A percentile compares a stretch with the other conserved stretches of the same genome.
phyloP scores from a whole-genome alignment of 768 basidiomycete species.

The Serendipita vermifera region DNA sequence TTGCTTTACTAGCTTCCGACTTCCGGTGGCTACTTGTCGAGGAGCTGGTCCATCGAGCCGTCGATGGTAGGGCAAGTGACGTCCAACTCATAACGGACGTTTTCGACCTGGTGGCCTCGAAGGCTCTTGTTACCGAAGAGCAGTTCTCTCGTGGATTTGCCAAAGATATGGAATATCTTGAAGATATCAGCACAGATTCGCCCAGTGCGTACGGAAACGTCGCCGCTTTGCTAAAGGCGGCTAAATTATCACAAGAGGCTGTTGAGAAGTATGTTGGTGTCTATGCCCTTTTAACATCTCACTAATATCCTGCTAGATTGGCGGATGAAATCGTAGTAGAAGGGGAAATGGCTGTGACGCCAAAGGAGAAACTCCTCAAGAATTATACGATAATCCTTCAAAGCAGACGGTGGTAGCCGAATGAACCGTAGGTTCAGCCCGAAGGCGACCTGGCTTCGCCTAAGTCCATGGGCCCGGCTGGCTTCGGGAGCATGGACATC shows the following conservation, averaged over 20 bases:
- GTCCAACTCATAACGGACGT: constrained; percentile 65
- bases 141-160: constrained; percentile 65
- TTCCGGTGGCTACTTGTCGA: constrained; percentile 58
- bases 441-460: too few species aligned
- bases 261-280: constrained; percentile 26
- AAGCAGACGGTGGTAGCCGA: too few species aligned
- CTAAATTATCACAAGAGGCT: constrained; percentile 41
- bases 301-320: background rate
- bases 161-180: constrained; percentile 59
- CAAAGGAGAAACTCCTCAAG: constrained; percentile 2
- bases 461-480: too few species aligned
- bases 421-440: too few species aligned
- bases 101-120: constrained; percentile 48
- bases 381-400: too few species aligned
- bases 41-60: constrained; percentile 55
- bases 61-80: constrained; percentile 74
- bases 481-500: too few species aligned
- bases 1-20: constrained; percentile 53
- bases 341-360: constrained; percentile 2
- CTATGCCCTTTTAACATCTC: background rate
- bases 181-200: constrained; percentile 82
- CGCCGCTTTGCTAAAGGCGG: constrained; percentile 59
- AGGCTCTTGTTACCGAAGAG: constrained; percentile 43
- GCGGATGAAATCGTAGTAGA: constrained; percentile 7
- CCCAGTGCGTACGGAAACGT: constrained; percentile 73